These are phyloP conservation scores for Termitomyces sp. DNA, from an alignment of 768 basidiomycete genomes.

Conservation along the genomic window DNA sequence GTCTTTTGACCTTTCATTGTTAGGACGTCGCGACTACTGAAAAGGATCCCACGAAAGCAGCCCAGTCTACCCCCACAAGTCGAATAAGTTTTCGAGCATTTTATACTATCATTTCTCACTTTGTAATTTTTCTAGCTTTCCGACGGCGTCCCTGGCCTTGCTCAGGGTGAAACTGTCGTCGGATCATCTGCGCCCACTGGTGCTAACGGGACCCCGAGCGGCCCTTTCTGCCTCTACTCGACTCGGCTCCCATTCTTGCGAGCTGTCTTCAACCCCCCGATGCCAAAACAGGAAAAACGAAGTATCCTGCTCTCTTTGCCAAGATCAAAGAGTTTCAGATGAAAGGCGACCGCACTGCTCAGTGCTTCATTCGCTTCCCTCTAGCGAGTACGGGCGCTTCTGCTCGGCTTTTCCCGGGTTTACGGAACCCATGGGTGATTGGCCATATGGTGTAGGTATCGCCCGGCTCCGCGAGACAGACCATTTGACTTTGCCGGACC, in stretches of 20 bases:
- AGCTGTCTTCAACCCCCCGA: background rate
- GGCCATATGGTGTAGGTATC: slow-evolving; percentile 8
- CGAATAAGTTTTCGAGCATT: background rate
- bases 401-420: background rate
- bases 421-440: slow-evolving; percentile 4
- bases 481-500: background rate
- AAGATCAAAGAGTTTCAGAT: background rate
- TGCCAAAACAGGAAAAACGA: background rate
- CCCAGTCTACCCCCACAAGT: background rate
- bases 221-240: slow-evolving; percentile 6
- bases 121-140: background rate
- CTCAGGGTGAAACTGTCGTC: background rate
- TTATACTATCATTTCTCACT: background rate
- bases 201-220: background rate
- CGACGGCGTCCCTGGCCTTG: background rate
- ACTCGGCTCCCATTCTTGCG: background rate
- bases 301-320: slow-evolving; percentile 4
- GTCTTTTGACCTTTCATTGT: too few species aligned
- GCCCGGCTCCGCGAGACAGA: background rate
- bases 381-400: background rate
- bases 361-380: slow-evolving; percentile 3
- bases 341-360: slow-evolving; percentile 6
- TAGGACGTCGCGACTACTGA: background rate
- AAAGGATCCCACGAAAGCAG: background rate
- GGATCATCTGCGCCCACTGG: background rate